Evolutionary conservation across 2,329 filamentous ascomycete genomes (phyloP).

Genomic region (Pseudogymnoascus sp.): DNA sequence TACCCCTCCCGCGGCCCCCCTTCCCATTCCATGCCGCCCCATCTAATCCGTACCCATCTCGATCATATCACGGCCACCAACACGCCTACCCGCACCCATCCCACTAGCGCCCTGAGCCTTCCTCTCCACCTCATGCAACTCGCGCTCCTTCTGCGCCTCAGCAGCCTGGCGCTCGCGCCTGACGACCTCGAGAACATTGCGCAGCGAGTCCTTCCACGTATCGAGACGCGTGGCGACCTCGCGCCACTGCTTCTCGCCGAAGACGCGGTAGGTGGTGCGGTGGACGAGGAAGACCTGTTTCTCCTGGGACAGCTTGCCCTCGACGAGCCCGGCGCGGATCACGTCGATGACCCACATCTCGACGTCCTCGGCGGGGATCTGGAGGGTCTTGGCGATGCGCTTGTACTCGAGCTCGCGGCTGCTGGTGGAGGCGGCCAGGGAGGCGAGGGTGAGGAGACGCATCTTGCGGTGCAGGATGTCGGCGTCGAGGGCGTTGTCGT

Average conservation of each 20-base stretch:
- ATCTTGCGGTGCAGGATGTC: slow-evolving; percentile 85
- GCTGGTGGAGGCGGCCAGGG: slow-evolving; percentile 72
- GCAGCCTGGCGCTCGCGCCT: slow-evolving; percentile 74
- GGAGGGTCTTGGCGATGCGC: slow-evolving; percentile 73
- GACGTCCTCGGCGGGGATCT: slow-evolving; percentile 74
- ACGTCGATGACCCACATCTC: slow-evolving; percentile 99
- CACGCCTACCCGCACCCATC: slow-evolving; percentile 36
- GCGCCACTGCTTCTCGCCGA: slow-evolving; percentile 96
- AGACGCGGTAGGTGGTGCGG: slow-evolving; percentile 91
- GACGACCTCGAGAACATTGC: slow-evolving; percentile 69
- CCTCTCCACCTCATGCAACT: slow-evolving; percentile 61
- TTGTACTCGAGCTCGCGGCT: slow-evolving; percentile 83
- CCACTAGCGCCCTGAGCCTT: slow-evolving; percentile 36
- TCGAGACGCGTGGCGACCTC: slow-evolving; percentile 86
- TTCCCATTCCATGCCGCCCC: background rate
- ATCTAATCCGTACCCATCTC: slow-evolving; percentile 29
- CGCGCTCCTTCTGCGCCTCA: slow-evolving; percentile 67
- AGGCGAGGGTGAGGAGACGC: slow-evolving; percentile 86
- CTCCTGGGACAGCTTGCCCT: slow-evolving; percentile 91
- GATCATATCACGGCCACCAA: slow-evolving; percentile 25
- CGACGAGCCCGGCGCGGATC: slow-evolving; percentile 88
- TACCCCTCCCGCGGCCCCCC: background rate
- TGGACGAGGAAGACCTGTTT: slow-evolving; percentile 92
- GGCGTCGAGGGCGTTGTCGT: slow-evolving; percentile 64
- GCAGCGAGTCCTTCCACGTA: slow-evolving; percentile 79